Base-by-base conservation (phyloP, 305 asterid species). In the Coffea humblotiana region DNA sequence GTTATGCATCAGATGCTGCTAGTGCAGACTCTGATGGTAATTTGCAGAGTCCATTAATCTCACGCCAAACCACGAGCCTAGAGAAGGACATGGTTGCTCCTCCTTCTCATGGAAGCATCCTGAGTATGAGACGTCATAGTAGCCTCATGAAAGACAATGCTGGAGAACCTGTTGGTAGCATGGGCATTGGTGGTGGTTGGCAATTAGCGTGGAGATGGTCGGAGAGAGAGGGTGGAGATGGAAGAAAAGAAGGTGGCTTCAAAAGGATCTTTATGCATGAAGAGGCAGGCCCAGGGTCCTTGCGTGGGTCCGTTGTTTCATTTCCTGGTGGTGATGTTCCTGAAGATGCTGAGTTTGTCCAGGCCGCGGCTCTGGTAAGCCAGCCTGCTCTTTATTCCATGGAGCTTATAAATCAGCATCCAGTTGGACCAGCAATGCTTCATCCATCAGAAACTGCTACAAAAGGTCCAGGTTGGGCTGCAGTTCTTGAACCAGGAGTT, bases 131-230 rank as follows among this genome's bases (percentile, higher is more conserved):
- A 51, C 58, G 51, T 8, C 51, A 51, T 13, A 14, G 18, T 13
- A 51, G 58, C 16, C 18, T 14, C 16, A 13, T 51, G 80, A 86
- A 80, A 47, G 79, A 83, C 8, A 82, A 75, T 35, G 74, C 37
- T 72, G 83, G 88, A 32, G 85, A 84, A 75, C 66, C 81, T 67
- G 81, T 72, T 16, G 84, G 83, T 43, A 73, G 85, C 70, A 74
- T 80, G 3, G 88, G 89, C 72, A 90, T 91, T 56, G 95, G 95
- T 14, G 87, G 93, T 32, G 95, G 93, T 69, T 91, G 95, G 95
- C 93, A 91, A 81, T 89, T 91, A 66, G 93, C 93, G 0, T 89
- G 91, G 92, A 90, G 87, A 78, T 88, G 89, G 86, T 80, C 79
- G 71, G 92, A 88, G 76, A 86, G 84, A 73, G 90, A 88, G 54